These are phyloP conservation scores for Coemansia sp. DNA, from an alignment of 192 early-diverging fungal genomes.

Conservation along the genomic window DNA sequence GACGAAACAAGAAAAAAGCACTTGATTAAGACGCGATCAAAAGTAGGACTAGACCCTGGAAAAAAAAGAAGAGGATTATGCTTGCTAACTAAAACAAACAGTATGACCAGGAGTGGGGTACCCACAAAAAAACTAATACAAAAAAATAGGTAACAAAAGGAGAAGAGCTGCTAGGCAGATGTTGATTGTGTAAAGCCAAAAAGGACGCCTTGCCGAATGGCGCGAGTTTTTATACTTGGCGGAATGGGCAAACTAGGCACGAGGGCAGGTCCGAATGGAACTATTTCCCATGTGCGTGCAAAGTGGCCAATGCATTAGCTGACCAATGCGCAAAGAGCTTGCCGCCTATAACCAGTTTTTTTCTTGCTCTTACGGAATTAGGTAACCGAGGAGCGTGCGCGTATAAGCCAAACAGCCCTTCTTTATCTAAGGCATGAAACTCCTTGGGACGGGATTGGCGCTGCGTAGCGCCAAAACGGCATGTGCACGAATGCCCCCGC, in stretches of 20 bases:
- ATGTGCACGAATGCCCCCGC: background rate
- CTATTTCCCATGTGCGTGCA: background rate
- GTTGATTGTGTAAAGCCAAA: slow-evolving; percentile 3
- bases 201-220: background rate
- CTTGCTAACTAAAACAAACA: background rate
- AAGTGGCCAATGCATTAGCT: slow-evolving; percentile 7
- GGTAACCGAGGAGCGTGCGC: too few species aligned
- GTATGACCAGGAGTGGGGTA: slow-evolving; percentile 1
- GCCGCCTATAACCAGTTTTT: background rate
- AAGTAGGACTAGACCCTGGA: slow-evolving; percentile 3
- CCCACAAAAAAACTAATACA: slow-evolving; percentile 4
- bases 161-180: background rate
- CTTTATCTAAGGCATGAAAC: too few species aligned
- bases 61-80: slow-evolving; percentile 1
- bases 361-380: too few species aligned
- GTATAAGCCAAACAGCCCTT: too few species aligned
- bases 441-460: slow-evolving; percentile 1
- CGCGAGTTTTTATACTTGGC: slow-evolving; percentile 1
- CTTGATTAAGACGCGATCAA: too few species aligned
- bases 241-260: background rate
- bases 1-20: too few species aligned
- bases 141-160: slow-evolving; percentile 4
- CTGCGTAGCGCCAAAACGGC: background rate
- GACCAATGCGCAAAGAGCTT: background rate
- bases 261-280: slow-evolving; percentile 1